Percentiles rank a stretch among this genome's conserved stretches.
Evolutionary conservation across 2,329 filamentous ascomycete species (phyloP).

Genomic region (Cercospora sesami): DNA sequence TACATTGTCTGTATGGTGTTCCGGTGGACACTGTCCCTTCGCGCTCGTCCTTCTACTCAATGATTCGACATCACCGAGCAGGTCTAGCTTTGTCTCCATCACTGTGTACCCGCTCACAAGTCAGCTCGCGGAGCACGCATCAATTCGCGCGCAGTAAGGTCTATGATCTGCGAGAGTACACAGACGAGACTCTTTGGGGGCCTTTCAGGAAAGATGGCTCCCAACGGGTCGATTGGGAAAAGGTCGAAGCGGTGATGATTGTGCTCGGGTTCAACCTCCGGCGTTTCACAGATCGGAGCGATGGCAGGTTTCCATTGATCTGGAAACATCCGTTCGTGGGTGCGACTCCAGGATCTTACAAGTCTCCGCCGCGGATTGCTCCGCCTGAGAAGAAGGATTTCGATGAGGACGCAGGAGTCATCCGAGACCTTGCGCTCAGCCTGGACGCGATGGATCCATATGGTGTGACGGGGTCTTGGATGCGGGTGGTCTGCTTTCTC

Average conservation of each 20-base stretch:
- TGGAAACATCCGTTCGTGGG: conserved; percentile 61
- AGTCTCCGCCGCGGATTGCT: conserved; percentile 11
- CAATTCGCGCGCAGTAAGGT: conserved; percentile 67
- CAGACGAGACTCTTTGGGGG: conserved; percentile 63
- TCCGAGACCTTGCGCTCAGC: conserved; percentile 42
- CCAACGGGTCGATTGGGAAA: conserved; percentile 72
- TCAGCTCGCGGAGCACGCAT: conserved; percentile 32
- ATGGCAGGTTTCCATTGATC: conserved; percentile 52
- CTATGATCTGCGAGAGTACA: conserved; percentile 73
- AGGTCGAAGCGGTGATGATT: conserved; percentile 72
- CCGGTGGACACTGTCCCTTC: conserved; percentile 47
- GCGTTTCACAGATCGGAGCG: conserved; percentile 45
- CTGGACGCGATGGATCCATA: conserved; percentile 66
- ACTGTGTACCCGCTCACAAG: conserved; percentile 28
- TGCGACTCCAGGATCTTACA: conserved; percentile 43
- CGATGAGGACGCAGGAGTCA: conserved; percentile 28
- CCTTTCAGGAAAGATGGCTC: conserved; percentile 67
- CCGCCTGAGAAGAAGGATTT: conserved; percentile 17
- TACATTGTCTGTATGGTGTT: conserved; percentile 67
- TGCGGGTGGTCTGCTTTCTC: conserved; percentile 55
- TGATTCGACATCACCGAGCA: conserved; percentile 25
- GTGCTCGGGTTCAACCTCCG: conserved; percentile 65
- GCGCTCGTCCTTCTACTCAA: conserved; percentile 31
- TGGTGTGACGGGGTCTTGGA: conserved; percentile 69
- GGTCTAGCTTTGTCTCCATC: conserved; percentile 21